Conservation (phyloP, 805 yeast species). For the Teunomyces panamensis region DNA sequence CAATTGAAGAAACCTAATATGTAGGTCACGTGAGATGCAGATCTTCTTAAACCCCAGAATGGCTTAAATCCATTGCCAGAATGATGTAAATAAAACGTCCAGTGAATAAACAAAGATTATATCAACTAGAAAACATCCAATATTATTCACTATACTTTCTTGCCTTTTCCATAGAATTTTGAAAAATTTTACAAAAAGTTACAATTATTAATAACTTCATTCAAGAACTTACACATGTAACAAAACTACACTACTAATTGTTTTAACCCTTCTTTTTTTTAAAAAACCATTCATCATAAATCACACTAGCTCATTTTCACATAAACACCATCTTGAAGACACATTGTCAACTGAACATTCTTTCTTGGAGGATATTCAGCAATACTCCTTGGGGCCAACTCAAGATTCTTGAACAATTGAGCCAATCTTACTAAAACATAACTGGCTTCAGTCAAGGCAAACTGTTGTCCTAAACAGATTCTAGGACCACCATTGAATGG, state of each 20-base stretch:
- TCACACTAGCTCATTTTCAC: constrained; percentile 3
- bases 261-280: not conserved
- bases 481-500: constrained; percentile 30
- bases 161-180: not conserved
- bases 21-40: not conserved
- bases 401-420: constrained; percentile 21
- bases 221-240: no score
- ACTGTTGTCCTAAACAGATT: constrained; percentile 29
- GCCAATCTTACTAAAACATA: constrained; percentile 21
- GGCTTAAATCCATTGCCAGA: no score
- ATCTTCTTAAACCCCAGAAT: no score
- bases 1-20: not conserved
- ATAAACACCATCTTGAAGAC: constrained; percentile 20
- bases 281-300: not conserved
- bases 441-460: constrained; percentile 27
- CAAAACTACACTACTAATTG: no score
- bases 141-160: not conserved
- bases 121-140: no score
- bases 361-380: constrained; percentile 30
- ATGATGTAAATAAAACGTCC: no score
- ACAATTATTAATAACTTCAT: not conserved
- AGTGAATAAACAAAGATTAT: no score
- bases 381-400: constrained; percentile 10
- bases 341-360: constrained; percentile 24
- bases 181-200: not conserved